Conservation (phyloP, 805 yeast species). For the Yamadazyma endophytica region DNA sequence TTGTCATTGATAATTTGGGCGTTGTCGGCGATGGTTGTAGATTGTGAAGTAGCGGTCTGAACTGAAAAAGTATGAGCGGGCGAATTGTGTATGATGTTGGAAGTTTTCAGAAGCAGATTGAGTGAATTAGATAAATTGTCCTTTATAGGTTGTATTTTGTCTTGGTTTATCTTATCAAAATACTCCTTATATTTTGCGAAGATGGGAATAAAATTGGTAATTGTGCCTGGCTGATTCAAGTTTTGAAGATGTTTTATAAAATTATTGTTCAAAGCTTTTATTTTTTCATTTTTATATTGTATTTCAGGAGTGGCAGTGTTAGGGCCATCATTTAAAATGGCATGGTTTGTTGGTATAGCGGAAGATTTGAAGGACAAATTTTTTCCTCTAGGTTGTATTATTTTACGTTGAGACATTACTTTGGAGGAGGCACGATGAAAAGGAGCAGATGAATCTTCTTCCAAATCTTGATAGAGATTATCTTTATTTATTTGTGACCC, state of each 20-base stretch:
- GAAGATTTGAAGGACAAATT: neutral
- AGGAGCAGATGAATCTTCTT: too few relatives aligned
- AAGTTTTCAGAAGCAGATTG: neutral
- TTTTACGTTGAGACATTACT: conserved; percentile 65
- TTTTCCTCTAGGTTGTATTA: conserved; percentile 52
- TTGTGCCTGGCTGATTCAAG: conserved; percentile 39
- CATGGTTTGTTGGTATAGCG: neutral
- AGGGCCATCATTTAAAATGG: conserved; percentile 1
- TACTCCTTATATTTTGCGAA: conserved; percentile 58
- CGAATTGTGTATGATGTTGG: neutral
- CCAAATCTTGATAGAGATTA: conserved; percentile 14
- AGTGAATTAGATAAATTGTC: conserved; percentile 1
- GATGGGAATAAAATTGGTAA: conserved; percentile 53
- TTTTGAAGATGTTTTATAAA: conserved; percentile 48
- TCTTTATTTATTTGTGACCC: conserved; percentile 61
- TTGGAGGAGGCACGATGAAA: conserved; percentile 67
- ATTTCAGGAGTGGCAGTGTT: neutral
- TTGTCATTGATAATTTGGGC: conserved; percentile 1
- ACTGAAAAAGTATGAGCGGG: conserved; percentile 2
- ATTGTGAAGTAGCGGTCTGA: conserved; percentile 1
- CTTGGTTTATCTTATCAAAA: conserved; percentile 22
- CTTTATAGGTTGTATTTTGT: conserved; percentile 1
- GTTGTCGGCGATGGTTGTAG: neutral
- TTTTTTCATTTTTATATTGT: conserved; percentile 41
- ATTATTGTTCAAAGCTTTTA: conserved; percentile 63